phyloP scores from a whole-genome alignment of 768 basidiomycete species.

The Tephrocybe rancida region DNA sequence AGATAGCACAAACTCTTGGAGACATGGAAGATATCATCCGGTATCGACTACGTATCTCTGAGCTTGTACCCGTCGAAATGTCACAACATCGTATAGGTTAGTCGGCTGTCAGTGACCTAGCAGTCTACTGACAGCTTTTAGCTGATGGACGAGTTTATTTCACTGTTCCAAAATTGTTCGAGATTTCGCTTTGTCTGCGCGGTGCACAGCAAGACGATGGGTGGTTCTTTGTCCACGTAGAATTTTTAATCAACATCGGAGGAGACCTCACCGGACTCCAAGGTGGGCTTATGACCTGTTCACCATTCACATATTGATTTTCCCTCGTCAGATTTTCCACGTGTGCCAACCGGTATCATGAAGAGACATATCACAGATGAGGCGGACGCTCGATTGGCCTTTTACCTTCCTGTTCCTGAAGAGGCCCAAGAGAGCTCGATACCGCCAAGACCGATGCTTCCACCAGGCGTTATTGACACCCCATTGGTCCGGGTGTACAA shows the following conservation, averaged over 20 bases:
- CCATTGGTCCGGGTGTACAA: conserved; percentile 87
- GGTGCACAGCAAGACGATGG: conserved; percentile 71
- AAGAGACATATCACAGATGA: conserved; percentile 74
- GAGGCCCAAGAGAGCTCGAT: conserved; percentile 38
- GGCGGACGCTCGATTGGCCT: conserved; percentile 67
- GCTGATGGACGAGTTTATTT: conserved; percentile 83
- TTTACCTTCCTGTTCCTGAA: conserved; percentile 56
- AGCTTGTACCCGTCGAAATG: conserved; percentile 86
- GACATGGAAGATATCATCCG: conserved; percentile 81
- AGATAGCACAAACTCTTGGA: conserved; percentile 64
- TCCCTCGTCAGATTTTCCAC: conserved; percentile 64
- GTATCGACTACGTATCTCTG: conserved; percentile 76
- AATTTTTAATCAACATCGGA: conserved; percentile 73
- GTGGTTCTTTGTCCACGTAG: conserved; percentile 85
- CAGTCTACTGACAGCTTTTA: conserved; percentile 22
- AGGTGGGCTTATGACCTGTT: conserved; percentile 40
- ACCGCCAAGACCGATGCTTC: conserved; percentile 53
- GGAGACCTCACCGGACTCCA: conserved; percentile 75
- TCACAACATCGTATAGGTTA: conserved; percentile 65
- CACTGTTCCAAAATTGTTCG: conserved; percentile 70
- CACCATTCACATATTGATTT: background rate
- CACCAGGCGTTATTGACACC: conserved; percentile 69
- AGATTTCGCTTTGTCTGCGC: conserved; percentile 71
- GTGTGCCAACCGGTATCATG: conserved; percentile 60
- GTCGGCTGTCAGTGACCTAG: background rate